phyloP scores from a whole-genome alignment of 2,329 filamentous ascomycete genomes.

The Neoscytalidium dimidiatum region DNA sequence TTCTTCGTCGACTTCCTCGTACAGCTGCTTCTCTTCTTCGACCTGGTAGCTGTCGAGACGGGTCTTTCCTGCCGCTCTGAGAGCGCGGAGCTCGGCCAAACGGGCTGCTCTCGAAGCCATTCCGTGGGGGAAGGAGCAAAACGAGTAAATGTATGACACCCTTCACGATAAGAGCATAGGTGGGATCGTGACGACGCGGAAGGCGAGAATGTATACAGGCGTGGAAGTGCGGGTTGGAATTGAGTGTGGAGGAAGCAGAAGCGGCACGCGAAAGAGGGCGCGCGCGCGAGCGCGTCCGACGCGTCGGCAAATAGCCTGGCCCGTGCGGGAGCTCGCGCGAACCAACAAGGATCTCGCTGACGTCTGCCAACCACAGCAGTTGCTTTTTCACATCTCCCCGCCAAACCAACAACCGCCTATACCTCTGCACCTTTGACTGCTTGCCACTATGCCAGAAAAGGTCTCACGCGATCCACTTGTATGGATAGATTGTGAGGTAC shows the following conservation, averaged over 20 bases:
- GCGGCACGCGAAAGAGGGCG: slow-evolving; percentile 1
- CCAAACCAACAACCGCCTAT: background rate
- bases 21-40: slow-evolving; percentile 79
- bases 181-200: background rate
- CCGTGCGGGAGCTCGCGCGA: background rate
- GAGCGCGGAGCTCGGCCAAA: slow-evolving; percentile 76
- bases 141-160: background rate
- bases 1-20: slow-evolving; percentile 96
- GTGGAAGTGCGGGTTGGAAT: background rate
- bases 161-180: background rate
- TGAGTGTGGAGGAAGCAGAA: background rate
- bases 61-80: slow-evolving; percentile 89
- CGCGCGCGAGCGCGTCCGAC: slow-evolving; percentile 1
- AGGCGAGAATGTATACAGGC: background rate
- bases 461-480: slow-evolving; percentile 68
- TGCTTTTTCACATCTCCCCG: background rate
- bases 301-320: background rate
- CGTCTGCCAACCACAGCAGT: slow-evolving; percentile 3
- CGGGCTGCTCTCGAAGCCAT: slow-evolving; percentile 33
- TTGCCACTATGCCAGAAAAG: slow-evolving; percentile 41
- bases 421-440: background rate
- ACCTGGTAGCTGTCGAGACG: slow-evolving; percentile 85
- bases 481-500: slow-evolving; percentile 80
- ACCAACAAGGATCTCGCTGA: slow-evolving; percentile 1
- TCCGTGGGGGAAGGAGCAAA: slow-evolving; percentile 14